Evolutionary conservation across 345 rosid species (phyloP).

Genomic region (Boechera stricta): DNA sequence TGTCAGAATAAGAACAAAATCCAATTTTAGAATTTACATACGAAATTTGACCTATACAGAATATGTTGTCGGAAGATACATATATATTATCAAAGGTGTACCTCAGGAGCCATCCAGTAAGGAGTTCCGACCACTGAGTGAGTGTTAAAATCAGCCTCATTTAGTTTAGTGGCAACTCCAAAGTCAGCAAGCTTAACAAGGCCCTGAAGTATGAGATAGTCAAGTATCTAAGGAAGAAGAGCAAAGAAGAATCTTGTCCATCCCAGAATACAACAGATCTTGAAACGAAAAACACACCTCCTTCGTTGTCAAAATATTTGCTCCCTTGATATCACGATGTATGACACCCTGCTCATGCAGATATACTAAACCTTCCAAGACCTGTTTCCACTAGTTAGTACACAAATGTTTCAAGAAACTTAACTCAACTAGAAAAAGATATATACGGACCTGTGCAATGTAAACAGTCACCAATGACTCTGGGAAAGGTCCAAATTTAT

Average conservation of each 20-base stretch:
- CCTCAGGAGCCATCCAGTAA: constrained; percentile 99
- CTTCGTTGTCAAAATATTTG: constrained; percentile 94
- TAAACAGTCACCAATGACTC: constrained; percentile 96
- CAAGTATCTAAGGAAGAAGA: constrained; percentile 22
- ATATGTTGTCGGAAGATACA: constrained; percentile 5
- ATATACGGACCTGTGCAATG: constrained; percentile 86
- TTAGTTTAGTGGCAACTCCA: constrained; percentile 99
- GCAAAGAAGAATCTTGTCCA: constrained; percentile 27
- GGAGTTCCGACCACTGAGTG: constrained; percentile 99
- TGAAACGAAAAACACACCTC: constrained; percentile 58
- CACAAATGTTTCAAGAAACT: constrained; percentile 12
- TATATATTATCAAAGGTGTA: constrained; percentile 39
- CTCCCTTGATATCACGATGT: constrained; percentile 99
- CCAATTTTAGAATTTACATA: constrained; percentile 11
- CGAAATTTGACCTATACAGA: neutral
- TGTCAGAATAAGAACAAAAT: constrained; percentile 6
- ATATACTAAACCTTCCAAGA: constrained; percentile 95
- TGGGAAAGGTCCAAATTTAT: constrained; percentile 98
- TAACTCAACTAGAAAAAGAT: constrained; percentile 33
- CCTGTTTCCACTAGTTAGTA: constrained; percentile 57
- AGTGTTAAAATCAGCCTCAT: constrained; percentile 97
- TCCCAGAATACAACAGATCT: constrained; percentile 19
- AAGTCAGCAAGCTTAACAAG: constrained; percentile 99
- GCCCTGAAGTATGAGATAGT: constrained; percentile 60
- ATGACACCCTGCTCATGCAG: constrained; percentile 98